These are phyloP conservation scores for Diaporthe vexans DNA, from an alignment of 2,329 filamentous ascomycete species.

Conservation along the genomic window DNA sequence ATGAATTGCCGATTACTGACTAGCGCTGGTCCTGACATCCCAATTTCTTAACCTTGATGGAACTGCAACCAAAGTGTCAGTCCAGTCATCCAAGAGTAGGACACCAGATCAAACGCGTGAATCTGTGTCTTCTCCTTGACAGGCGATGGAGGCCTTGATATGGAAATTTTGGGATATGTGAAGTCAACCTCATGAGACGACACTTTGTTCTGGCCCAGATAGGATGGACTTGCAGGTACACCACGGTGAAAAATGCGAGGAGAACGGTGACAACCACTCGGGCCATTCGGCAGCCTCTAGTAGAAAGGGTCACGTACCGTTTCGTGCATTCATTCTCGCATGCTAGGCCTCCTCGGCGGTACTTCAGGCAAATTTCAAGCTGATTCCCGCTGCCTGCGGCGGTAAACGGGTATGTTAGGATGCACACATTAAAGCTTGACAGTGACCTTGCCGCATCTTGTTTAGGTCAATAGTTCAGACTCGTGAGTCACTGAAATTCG, in stretches of 20 bases:
- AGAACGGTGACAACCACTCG: background rate
- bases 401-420: too few relatives aligned
- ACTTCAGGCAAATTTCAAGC: background rate
- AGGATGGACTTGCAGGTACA: background rate
- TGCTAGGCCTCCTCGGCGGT: background rate
- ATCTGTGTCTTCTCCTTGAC: background rate
- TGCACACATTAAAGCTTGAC: too few relatives aligned
- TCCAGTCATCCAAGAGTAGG: background rate
- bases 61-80: background rate
- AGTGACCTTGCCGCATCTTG: fast-evolving
- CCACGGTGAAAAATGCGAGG: too few relatives aligned
- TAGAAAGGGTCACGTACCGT: background rate
- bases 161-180: background rate
- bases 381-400: background rate
- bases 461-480: background rate
- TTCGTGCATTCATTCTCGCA: fast-evolving
- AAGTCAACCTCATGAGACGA: background rate
- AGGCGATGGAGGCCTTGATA: background rate
- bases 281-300: fast-evolving
- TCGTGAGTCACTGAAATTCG: background rate
- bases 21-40: background rate
- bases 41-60: background rate
- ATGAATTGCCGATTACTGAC: background rate
- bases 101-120: background rate
- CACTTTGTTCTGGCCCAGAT: background rate